These are phyloP conservation scores for Dipteronia dyeriana DNA, from an alignment of 345 rosid species.

Conservation along the genomic window DNA sequence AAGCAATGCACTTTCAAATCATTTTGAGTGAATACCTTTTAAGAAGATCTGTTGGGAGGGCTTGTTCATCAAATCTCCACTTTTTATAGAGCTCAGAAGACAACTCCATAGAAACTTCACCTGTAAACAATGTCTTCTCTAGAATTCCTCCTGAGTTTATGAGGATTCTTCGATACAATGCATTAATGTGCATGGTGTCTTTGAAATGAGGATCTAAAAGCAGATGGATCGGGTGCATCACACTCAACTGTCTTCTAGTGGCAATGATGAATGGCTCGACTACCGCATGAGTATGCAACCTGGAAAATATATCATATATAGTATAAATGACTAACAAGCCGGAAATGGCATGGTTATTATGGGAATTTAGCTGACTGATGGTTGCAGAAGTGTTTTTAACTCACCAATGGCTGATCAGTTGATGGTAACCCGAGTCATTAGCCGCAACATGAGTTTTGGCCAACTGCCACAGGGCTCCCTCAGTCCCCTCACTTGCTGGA, in stretches of 20 bases:
- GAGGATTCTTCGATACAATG: slow-evolving; percentile 48
- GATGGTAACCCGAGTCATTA: slow-evolving; percentile 67
- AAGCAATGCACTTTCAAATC: neutral
- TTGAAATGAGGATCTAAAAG: slow-evolving; percentile 71
- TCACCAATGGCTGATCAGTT: slow-evolving; percentile 64
- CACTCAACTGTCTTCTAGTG: slow-evolving; percentile 62
- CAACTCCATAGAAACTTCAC: slow-evolving; percentile 51
- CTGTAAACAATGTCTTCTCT: slow-evolving; percentile 49
- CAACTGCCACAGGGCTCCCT: slow-evolving; percentile 57
- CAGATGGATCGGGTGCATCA: slow-evolving; percentile 64
- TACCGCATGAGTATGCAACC: slow-evolving; percentile 76
- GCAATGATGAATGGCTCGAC: slow-evolving; percentile 76
- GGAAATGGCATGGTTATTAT: neutral
- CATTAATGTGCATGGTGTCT: slow-evolving; percentile 69
- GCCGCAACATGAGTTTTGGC: slow-evolving; percentile 66
- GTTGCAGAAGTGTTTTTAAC: slow-evolving; percentile 13
- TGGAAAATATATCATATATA: slow-evolving; percentile 20
- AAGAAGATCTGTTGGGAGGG: slow-evolving; percentile 57
- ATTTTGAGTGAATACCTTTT: slow-evolving; percentile 40
- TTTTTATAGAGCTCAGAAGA: slow-evolving; percentile 56
- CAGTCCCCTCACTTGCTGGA: slow-evolving; percentile 49
- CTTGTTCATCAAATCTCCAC: slow-evolving; percentile 73
- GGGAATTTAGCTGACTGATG: neutral
- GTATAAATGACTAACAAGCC: neutral
- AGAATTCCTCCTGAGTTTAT: slow-evolving; percentile 60